Evolutionary conservation across 129 eudicot genomes (phyloP).

Genomic region (Oenanthe sinensis): DNA sequence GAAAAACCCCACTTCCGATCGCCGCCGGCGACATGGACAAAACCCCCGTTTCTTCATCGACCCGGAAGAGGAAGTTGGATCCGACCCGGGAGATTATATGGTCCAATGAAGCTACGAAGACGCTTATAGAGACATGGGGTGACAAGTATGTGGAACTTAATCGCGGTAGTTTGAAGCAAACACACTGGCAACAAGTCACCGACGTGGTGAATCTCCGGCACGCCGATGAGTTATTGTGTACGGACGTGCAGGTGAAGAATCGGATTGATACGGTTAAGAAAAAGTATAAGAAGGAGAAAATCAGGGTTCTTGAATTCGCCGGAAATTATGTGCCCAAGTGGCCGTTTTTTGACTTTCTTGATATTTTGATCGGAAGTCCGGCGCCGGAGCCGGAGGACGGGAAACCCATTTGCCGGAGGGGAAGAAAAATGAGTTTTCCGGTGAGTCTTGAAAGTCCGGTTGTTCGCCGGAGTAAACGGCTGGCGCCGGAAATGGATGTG

Average conservation of each 20-base stretch:
- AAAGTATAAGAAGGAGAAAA: conserved; percentile 65
- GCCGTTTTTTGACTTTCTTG: conserved; percentile 59
- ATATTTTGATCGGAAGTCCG: conserved; percentile 46
- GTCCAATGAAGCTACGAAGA: conserved; percentile 59
- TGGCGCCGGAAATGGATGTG: conserved; percentile 30
- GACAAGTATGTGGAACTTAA: conserved; percentile 37
- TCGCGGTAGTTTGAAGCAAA: conserved; percentile 60
- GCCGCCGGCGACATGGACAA: not conserved
- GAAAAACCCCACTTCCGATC: not conserved
- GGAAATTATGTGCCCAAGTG: conserved; percentile 41
- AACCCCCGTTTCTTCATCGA: not conserved
- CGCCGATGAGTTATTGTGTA: conserved; percentile 40
- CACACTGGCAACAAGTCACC: conserved; percentile 73
- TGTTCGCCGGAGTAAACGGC: not conserved
- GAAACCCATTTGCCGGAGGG: conserved; percentile 15
- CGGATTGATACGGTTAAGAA: conserved; percentile 79
- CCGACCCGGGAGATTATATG: conserved; percentile 60
- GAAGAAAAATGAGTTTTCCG: conserved; percentile 1
- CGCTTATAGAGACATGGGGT: conserved; percentile 75
- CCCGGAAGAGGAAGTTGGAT: not conserved
- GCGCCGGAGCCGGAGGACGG: conserved; percentile 21
- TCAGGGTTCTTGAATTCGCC: conserved; percentile 24
- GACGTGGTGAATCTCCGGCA: conserved; percentile 56
- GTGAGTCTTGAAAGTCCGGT: conserved; percentile 2
- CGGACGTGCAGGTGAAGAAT: conserved; percentile 69